Evolutionary conservation across 768 basidiomycete genomes (phyloP).

Genomic region (Pisolithus marmoratus): DNA sequence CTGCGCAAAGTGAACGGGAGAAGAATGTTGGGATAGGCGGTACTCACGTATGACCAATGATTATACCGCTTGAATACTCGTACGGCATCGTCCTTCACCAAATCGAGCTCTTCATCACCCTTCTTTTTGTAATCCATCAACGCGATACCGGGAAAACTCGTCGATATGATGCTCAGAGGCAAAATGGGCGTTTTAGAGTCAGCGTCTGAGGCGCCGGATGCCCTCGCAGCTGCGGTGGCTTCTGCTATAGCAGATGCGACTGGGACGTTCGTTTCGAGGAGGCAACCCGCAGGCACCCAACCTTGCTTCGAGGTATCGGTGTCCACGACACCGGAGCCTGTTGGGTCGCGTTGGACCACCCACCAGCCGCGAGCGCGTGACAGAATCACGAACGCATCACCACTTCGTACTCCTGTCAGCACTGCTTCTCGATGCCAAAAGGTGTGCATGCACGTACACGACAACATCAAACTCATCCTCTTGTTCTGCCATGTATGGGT

Average conservation of each 20-base stretch:
- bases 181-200: constrained; percentile 71
- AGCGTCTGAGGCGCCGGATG: constrained; percentile 33
- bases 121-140: constrained; percentile 96
- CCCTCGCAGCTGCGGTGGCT: constrained; percentile 59
- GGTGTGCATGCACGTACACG: constrained; percentile 55
- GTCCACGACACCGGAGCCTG: constrained; percentile 73
- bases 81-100: constrained; percentile 83
- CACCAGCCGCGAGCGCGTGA: constrained; percentile 98
- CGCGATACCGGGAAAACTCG: constrained; percentile 93
- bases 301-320: constrained; percentile 78
- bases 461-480: constrained; percentile 98
- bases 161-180: constrained; percentile 90
- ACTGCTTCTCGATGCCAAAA: background rate
- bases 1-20: constrained; percentile 32
- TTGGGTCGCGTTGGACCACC: constrained; percentile 94
- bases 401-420: constrained; percentile 39
- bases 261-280: constrained; percentile 89
- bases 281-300: constrained; percentile 97
- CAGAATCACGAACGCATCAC: constrained; percentile 89
- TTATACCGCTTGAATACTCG: constrained; percentile 97
- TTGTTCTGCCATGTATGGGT: constrained; percentile 97
- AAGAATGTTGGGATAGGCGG: constrained; percentile 2
- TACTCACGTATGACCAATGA: constrained; percentile 88
- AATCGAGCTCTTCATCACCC: constrained; percentile 86
- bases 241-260: constrained; percentile 85